Evolutionary conservation across 2,329 filamentous ascomycete genomes (phyloP).

Genomic region (Calonectria ilicicola): DNA sequence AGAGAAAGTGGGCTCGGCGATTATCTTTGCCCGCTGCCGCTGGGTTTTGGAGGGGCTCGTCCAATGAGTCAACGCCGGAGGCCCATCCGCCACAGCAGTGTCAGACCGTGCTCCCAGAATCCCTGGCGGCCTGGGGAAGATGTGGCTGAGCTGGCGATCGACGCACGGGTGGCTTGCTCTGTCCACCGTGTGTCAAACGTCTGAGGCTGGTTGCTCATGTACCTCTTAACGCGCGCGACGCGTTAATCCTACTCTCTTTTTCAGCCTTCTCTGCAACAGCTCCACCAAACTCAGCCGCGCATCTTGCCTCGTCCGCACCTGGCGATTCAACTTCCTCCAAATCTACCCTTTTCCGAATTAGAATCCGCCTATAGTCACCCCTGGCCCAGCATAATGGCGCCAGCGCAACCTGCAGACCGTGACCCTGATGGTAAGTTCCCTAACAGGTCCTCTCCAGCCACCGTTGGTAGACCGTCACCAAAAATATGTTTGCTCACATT

Average conservation of each 20-base stretch:
- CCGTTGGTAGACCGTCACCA: not conserved
- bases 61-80: conserved; percentile 35
- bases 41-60: conserved; percentile 36
- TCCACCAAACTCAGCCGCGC: conserved; percentile 35
- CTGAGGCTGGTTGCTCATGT: conserved; percentile 5
- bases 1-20: conserved; percentile 26
- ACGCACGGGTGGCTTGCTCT: not conserved
- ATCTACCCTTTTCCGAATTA: not conserved
- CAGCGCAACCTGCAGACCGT: conserved; percentile 49
- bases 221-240: conserved; percentile 54
- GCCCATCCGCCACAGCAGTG: conserved; percentile 15
- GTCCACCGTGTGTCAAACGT: conserved; percentile 1
- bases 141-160: not conserved
- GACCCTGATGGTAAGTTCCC: conserved; percentile 51
- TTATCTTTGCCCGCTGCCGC: conserved; percentile 9
- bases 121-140: not conserved
- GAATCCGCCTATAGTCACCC: not conserved
- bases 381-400: conserved; percentile 47
- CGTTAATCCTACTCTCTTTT: conserved; percentile 43
- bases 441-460: not conserved
- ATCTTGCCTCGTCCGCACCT: conserved; percentile 21
- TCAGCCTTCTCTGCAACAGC: conserved; percentile 44
- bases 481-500: conserved; percentile 16
- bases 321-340: conserved; percentile 3
- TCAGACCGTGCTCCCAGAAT: not conserved